Evolutionary conservation across 805 yeast genomes (phyloP), one percentile per base, ranked within the genome.

Genomic region (Jamesozyma hellenica): DNA sequence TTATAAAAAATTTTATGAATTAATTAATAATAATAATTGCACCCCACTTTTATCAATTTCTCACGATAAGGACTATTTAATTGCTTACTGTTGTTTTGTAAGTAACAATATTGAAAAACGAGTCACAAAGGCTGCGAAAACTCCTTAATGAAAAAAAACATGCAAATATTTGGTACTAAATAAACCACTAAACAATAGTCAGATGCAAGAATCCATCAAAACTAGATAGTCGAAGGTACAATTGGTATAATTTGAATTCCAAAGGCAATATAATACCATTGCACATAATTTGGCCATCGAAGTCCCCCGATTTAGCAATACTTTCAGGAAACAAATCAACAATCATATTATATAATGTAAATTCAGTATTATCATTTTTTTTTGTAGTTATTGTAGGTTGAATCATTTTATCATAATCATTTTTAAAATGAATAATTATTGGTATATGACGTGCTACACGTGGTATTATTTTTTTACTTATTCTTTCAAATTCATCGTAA

Each of bases 181-280:
- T n/a, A n/a, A n/a, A n/a, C n/a, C n/a, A n/a, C n/a, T n/a, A n/a
- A 17, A 30, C 15, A 18, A 39, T 25, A 28, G 17, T n/a, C 11
- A 51, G 15, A 46, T 82, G 85, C 35, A 82, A 53, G 51, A 78
- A 81, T 13, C 86, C 83, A 58, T 82, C 92, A 16, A 75, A 55
- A 43, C 71, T 75, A 45, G 66, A 57, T 38, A 74, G 63, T 27
- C 65, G 58, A 14, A 49, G 46, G 48, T 70, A 75, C 10, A 80
- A 44, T 3, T 71, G 75, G 9, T 52, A 53, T 4, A 81, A 38
- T 0, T 75, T 70, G 0, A 68, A 57, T 1, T 61, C 49, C 39
- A 68, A 36, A 0, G 79, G 75, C 1, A 79, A 44, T 2, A 55
- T 53, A 3, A 79, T 65, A 0, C 87, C 88, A 46, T 79, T 84